Percentiles rank a stretch among this genome's conserved stretches.
Evolutionary conservation across 805 yeast species (phyloP).

Genomic region (Jamesozyma jinghongensis): DNA sequence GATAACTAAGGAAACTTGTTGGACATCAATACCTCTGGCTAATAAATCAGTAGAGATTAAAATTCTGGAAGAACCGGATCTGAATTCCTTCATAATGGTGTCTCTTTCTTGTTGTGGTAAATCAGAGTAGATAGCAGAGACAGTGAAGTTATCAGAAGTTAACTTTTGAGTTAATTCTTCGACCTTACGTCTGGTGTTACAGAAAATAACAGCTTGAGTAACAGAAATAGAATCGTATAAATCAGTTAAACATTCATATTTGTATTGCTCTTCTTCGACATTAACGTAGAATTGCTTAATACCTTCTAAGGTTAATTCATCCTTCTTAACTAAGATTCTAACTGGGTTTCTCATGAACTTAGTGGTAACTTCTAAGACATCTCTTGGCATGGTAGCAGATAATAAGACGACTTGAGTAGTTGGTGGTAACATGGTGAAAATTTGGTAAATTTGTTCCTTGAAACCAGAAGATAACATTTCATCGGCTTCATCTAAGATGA

Average conservation of each 20-base stretch:
- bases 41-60: conserved; percentile 93
- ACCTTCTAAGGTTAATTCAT: conserved; percentile 89
- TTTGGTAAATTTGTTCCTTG: conserved; percentile 90
- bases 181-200: conserved; percentile 93
- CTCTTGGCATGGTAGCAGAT: conserved; percentile 88
- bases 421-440: conserved; percentile 75
- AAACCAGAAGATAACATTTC: conserved; percentile 84
- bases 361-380: conserved; percentile 83
- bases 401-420: conserved; percentile 87
- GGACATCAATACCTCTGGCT: conserved; percentile 98
- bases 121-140: conserved; percentile 94
- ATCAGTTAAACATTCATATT: conserved; percentile 90
- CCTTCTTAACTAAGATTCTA: conserved; percentile 87
- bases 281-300: conserved; percentile 85
- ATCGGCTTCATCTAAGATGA: conserved; percentile 96
- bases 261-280: conserved; percentile 89
- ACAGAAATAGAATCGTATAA: conserved; percentile 89
- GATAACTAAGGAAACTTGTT: conserved; percentile 91
- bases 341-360: conserved; percentile 92
- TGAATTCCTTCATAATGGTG: conserved; percentile 88
- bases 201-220: conserved; percentile 96
- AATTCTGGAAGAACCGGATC: conserved; percentile 87
- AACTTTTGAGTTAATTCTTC: conserved; percentile 80
- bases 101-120: conserved; percentile 94
- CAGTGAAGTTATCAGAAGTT: conserved; percentile 76